A percentile compares a stretch with the other conserved stretches of the same genome.
Evolutionary conservation across 352 stramenopile genomes (phyloP).

Genomic region (Globisporangium iwayamae): DNA sequence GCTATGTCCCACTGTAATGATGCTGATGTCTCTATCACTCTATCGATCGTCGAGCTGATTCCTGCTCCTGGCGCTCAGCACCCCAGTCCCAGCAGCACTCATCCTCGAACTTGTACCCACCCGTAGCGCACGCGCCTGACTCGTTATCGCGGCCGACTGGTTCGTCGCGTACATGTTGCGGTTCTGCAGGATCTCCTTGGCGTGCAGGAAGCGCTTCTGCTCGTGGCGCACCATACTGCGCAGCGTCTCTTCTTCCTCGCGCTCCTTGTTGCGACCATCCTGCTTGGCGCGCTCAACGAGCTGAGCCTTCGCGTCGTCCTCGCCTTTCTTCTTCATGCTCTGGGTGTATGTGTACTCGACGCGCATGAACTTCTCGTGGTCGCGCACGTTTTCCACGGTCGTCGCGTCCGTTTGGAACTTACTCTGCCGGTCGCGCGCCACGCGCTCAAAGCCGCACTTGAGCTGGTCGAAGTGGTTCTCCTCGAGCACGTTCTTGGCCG

Average conservation of each 20-base stretch:
- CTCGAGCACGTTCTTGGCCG: conserved; percentile 80
- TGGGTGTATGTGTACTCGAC: conserved; percentile 26
- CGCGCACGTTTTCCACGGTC: conserved; percentile 43
- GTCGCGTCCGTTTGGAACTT: conserved; percentile 38
- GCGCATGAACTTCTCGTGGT: conserved; percentile 37
- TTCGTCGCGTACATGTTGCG: conserved; percentile 67
- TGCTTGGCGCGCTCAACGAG: conserved; percentile 31
- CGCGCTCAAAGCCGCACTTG: conserved; percentile 50
- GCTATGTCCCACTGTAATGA: background rate
- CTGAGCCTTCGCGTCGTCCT: conserved; percentile 23
- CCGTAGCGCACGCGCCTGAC: conserved; percentile 26
- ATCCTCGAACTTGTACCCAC: background rate
- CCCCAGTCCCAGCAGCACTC: background rate
- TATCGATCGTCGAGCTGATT: conserved; percentile 15
- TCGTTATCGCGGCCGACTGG: conserved; percentile 35
- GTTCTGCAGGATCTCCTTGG: conserved; percentile 51
- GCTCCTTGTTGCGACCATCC: conserved; percentile 30
- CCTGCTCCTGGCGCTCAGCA: background rate
- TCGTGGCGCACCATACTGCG: conserved; percentile 61
- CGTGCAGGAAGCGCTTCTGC: conserved; percentile 47
- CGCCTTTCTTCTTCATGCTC: conserved; percentile 20
- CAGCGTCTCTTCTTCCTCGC: conserved; percentile 62
- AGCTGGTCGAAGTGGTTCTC: conserved; percentile 76
- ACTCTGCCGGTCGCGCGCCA: conserved; percentile 45
- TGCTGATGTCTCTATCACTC: background rate